These are phyloP conservation scores for Fraxinus ornus DNA, from an alignment of 305 asterid genomes.

Conservation along the genomic window DNA sequence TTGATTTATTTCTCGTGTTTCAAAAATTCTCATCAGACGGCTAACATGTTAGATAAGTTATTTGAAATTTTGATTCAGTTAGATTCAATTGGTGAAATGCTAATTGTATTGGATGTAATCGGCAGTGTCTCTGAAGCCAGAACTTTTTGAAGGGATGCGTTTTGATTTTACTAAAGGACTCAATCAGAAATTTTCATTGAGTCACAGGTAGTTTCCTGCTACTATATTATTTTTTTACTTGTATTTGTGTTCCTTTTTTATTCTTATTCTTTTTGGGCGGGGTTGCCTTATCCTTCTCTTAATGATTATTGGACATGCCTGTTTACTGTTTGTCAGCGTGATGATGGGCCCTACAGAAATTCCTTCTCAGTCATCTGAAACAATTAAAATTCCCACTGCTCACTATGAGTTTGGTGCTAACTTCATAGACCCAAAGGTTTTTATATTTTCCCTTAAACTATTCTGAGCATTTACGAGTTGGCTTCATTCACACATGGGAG, in stretches of 20 bases:
- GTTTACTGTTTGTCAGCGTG: conserved; percentile 49
- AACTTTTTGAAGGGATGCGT: conserved; percentile 94
- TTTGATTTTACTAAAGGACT: conserved; percentile 92
- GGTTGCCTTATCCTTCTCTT: not conserved
- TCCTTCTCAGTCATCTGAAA: conserved; percentile 84
- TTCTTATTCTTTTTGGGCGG: not conserved
- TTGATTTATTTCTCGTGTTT: not conserved
- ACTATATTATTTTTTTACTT: not conserved
- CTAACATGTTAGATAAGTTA: not conserved
- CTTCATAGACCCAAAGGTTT: conserved; percentile 78
- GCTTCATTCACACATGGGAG: conserved; percentile 23
- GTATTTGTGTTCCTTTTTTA: not conserved
- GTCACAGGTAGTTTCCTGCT: conserved; percentile 72
- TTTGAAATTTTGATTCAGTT: not conserved
- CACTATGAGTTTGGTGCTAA: conserved; percentile 97
- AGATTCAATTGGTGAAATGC: conserved; percentile 6
- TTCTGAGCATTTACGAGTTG: conserved; percentile 11
- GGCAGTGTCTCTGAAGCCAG: conserved; percentile 98
- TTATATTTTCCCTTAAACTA: conserved; percentile 17
- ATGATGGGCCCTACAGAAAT: conserved; percentile 95
- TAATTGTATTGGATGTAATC: conserved; percentile 28
- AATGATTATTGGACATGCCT: not conserved
- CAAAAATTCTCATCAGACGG: not conserved
- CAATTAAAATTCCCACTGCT: conserved; percentile 79
- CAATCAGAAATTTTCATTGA: conserved; percentile 79